Percentiles rank a stretch among this genome's conserved stretches.
phyloP scores from a whole-genome alignment of 306 rosid species.

The Amphicarpaea edgeworthii region DNA sequence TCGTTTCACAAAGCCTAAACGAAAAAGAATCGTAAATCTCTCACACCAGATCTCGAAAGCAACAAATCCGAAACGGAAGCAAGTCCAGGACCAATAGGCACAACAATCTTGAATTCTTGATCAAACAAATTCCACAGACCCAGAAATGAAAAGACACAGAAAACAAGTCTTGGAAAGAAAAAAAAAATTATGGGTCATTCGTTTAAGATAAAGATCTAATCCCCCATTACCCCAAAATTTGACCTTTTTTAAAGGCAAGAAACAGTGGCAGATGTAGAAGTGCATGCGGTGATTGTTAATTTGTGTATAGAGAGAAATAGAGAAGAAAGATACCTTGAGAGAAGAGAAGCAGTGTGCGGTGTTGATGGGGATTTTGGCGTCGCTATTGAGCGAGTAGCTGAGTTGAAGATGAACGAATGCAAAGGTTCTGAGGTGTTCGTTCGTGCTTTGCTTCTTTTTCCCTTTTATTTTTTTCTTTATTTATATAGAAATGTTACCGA shows the following conservation, averaged over 20 bases:
- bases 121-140: slow-evolving; percentile 45
- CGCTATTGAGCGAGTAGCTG: slow-evolving; percentile 39
- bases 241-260: not conserved
- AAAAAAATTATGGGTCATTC: slow-evolving; percentile 8
- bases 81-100: slow-evolving; percentile 10
- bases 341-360: slow-evolving; percentile 26
- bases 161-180: not conserved
- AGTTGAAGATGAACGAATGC: slow-evolving; percentile 14
- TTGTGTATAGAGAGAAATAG: slow-evolving; percentile 28
- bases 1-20: not conserved
- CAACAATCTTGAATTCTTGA: slow-evolving; percentile 19
- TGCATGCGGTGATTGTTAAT: not conserved
- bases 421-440: slow-evolving; percentile 15
- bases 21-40: not conserved
- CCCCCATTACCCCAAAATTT: slow-evolving; percentile 16
- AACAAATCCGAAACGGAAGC: slow-evolving; percentile 29
- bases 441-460: not conserved
- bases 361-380: slow-evolving; percentile 23
- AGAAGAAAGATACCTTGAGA: slow-evolving; percentile 46
- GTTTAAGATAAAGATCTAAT: slow-evolving; percentile 47
- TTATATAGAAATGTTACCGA: not conserved
- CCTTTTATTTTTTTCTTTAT: not conserved
- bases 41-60: slow-evolving; percentile 43
- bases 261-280: slow-evolving; percentile 3
- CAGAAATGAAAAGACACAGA: slow-evolving; percentile 4